Conservation (phyloP, 1,284 basidiomycete genomes). For the Blastosporella zonata region DNA sequence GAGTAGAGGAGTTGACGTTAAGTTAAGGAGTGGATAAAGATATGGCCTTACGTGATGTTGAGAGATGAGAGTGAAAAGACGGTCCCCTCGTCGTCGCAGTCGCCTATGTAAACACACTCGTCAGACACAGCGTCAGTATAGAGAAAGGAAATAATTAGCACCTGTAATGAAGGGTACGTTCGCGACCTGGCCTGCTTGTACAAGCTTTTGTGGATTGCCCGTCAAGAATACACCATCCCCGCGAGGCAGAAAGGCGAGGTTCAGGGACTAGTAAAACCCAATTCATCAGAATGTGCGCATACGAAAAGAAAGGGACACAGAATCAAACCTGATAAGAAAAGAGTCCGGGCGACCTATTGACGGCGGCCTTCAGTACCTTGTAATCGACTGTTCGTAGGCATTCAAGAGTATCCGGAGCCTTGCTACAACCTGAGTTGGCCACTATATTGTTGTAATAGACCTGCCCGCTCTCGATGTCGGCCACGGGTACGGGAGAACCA, state of each 20-base stretch:
- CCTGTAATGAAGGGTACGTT: constrained; percentile 45
- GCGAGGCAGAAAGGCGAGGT: constrained; percentile 45
- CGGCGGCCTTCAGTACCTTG: constrained; percentile 37
- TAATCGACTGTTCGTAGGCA: constrained; percentile 48
- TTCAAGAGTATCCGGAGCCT: constrained; percentile 40
- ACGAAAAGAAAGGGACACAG: neutral
- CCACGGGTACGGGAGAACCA: constrained; percentile 42
- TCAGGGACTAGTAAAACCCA: constrained; percentile 28
- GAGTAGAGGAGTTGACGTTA: neutral
- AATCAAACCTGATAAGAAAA: constrained; percentile 42
- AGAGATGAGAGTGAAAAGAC: constrained; percentile 41
- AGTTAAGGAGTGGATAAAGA: neutral
- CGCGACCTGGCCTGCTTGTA: constrained; percentile 40
- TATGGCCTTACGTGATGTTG: constrained; percentile 39
- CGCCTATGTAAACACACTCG: constrained; percentile 22
- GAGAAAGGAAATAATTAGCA: constrained; percentile 22
- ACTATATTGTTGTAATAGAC: constrained; percentile 46
- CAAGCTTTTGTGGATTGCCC: constrained; percentile 37
- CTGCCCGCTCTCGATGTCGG: constrained; percentile 40
- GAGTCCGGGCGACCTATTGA: constrained; percentile 40
- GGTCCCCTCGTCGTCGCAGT: constrained; percentile 54
- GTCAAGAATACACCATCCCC: constrained; percentile 50
- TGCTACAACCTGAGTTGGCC: constrained; percentile 38
- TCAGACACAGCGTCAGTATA: neutral
- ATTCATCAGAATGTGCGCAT: neutral